Percentiles rank a stretch among this genome's conserved stretches.
phyloP scores from a whole-genome alignment of 352 stramenopile species.

The Globisporangium rhizosaccharum region DNA sequence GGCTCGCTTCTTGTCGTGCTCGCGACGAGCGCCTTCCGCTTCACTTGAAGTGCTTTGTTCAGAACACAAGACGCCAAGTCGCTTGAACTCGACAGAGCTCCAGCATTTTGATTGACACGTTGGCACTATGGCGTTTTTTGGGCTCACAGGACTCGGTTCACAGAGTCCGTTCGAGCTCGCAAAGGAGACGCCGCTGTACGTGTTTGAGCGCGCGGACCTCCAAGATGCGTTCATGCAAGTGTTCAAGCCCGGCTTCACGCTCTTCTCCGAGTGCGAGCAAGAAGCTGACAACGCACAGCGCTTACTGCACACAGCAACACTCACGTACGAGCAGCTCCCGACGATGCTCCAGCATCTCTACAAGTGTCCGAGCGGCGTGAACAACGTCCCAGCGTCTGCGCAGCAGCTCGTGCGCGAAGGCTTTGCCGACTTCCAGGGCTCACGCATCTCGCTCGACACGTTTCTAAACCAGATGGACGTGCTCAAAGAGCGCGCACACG shows the following conservation, averaged over 20 bases:
- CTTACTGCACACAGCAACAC: slow-evolving; percentile 21
- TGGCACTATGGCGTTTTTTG: slow-evolving; percentile 72
- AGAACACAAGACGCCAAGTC: too few relatives aligned
- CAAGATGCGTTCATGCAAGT: slow-evolving; percentile 59
- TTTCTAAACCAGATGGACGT: slow-evolving; percentile 35
- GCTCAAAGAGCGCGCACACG: slow-evolving; percentile 25
- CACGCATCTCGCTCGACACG: slow-evolving; percentile 10
- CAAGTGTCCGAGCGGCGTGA: slow-evolving; percentile 46
- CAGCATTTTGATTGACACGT: too few relatives aligned
- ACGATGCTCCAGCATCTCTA: slow-evolving; percentile 43
- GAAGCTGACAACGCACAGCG: slow-evolving; percentile 27
- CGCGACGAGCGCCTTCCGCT: too few relatives aligned
- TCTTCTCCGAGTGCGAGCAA: slow-evolving; percentile 58
- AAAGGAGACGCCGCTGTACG: slow-evolving; percentile 51
- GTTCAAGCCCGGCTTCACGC: slow-evolving; percentile 35
- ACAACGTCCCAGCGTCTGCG: slow-evolving; percentile 40
- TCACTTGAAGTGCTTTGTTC: too few relatives aligned
- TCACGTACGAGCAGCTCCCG: slow-evolving; percentile 34
- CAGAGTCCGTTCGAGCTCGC: slow-evolving; percentile 50
- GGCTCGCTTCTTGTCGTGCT: too few relatives aligned
- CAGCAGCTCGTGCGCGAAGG: slow-evolving; percentile 20
- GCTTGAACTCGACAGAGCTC: too few relatives aligned
- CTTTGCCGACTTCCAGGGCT: slow-evolving; percentile 12
- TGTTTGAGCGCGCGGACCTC: slow-evolving; percentile 49
- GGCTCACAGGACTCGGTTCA: slow-evolving; percentile 49